These are phyloP conservation scores for Coemansia sp. DNA, from an alignment of 192 early-diverging fungal species.

Conservation along the genomic window DNA sequence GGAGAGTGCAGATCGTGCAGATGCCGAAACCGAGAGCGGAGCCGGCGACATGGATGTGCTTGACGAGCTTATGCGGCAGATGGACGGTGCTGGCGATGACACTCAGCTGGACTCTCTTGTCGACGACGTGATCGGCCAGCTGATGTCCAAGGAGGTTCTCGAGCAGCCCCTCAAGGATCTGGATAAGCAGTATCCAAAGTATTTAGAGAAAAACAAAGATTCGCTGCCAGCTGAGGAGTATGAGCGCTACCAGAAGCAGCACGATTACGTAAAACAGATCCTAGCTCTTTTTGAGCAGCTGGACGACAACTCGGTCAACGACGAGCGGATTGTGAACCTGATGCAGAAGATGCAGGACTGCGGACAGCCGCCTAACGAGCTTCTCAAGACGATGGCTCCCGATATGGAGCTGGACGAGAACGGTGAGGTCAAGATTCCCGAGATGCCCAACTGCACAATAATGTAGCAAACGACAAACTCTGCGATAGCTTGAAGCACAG, in stretches of 20 bases:
- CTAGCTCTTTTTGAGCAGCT: conserved; percentile 71
- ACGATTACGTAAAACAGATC: conserved; percentile 75
- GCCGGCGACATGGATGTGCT: conserved; percentile 71
- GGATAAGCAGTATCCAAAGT: conserved; percentile 83
- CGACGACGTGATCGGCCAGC: conserved; percentile 84
- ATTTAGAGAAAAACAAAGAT: conserved; percentile 78
- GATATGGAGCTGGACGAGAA: conserved; percentile 82
- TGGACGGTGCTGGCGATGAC: conserved; percentile 74
- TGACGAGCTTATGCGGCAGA: conserved; percentile 82
- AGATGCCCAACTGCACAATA: conserved; percentile 38
- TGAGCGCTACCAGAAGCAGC: conserved; percentile 77
- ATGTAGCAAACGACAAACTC: conserved; percentile 9
- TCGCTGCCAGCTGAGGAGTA: conserved; percentile 69
- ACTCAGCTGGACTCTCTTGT: conserved; percentile 84
- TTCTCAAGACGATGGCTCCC: conserved; percentile 88
- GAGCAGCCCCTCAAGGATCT: conserved; percentile 97
- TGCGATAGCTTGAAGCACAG: background rate
- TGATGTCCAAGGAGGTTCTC: conserved; percentile 91
- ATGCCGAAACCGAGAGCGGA: conserved; percentile 61
- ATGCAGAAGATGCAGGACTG: conserved; percentile 98
- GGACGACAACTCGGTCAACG: conserved; percentile 60
- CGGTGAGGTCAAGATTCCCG: conserved; percentile 67
- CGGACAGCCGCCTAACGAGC: conserved; percentile 91
- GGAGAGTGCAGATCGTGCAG: conserved; percentile 79
- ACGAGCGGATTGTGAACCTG: conserved; percentile 80